Base-by-base conservation (phyloP, 345 rosid species). In the Luvunga scandens region DNA sequence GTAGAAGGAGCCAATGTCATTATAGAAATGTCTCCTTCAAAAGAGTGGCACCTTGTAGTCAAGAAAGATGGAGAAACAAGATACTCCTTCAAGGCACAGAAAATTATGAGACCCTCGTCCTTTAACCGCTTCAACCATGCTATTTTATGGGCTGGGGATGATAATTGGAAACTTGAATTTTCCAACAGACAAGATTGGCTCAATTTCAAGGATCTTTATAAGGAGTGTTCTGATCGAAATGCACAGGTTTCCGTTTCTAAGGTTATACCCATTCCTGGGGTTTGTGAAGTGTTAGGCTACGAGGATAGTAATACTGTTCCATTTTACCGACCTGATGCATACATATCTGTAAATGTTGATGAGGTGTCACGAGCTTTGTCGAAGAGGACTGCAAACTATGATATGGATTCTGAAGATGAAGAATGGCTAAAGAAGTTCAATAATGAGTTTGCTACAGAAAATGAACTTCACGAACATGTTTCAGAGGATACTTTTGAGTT, bases 371-470 rank as follows among this genome's bases (percentile, higher is more conserved):
- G 99, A 85, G 93, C 93, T 75, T 63, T 97, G 87, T 85, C 88
- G 10, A 90, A 81, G 81, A 90, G 81, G 78, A 76, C 79, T 34
- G 93, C 96, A 50, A 88, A 74, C 68, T 94, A 97, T 80, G 99
- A 97, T 83, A 87, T 94, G 94, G 98, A 97, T 79, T 90, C 89
- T 68, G 98, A 93, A 84, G 99, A 97, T 85, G 98, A 91, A 81
- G 91, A 85, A 70, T 97, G 99, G 99, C 85, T 97, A 21, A 82
- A 78, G 73, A 88, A 83, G 45, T 86, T 87, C 73, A 97, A 93
- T 78, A n/a, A 4, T 34, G 89, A 79, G 36, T 56, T 73, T 70
- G 80, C 70, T 28, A 53, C 61, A 16, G 89, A 77, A 75, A 77
- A 76, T 81, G 84, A 81, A 50, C 78, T 36, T 16, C 53, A 27